Evolutionary conservation across 2,329 filamentous ascomycete genomes (phyloP), one percentile per base, ranked within the genome.

Genomic region (Dothiorella sarmentorum): DNA sequence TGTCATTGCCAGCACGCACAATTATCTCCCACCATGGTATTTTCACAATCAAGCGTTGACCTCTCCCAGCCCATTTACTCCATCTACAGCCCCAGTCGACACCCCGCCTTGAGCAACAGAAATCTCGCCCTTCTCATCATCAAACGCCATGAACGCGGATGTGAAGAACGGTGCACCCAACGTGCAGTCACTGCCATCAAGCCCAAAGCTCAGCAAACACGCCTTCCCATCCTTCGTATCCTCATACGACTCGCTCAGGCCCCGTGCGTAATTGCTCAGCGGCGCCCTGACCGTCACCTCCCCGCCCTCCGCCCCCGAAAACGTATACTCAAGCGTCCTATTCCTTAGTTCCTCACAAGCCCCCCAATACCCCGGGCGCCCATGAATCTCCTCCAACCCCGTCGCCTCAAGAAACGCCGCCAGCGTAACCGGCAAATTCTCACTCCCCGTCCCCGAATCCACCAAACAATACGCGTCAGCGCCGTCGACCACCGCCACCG

Each of bases 31-130:
- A n/a, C n/a, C n/a, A n/a, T n/a, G n/a, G n/a, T n/a, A n/a, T n/a
- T n/a, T n/a, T n/a, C n/a, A n/a, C n/a, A n/a, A n/a, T n/a, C n/a
- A n/a, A n/a, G n/a, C n/a, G n/a, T n/a, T n/a, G n/a, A n/a, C n/a
- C n/a, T n/a, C n/a, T n/a, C 17, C 38, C 17, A 58, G 11, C 17
- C 52, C 15, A 20, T 33, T 17, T 38, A 53, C 24, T 44, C 60
- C 26, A 7, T 42, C 38, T 43, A n/a, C 18, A 10, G 49, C 42
- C 1, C 60, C 57, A 11, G 31, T 57, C 1, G 65, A 66, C 11
- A 73, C 63, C 4, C 66, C 71, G 7, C 71, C 71, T 60, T 73
- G 67, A 4, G 71, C 72, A 27, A 74, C 58, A 0, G 67, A 67
- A 49, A 74, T 63, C 55, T 69, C 63, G 10, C 57, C 60, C 7